Conservation (phyloP, 2,329 filamentous ascomycete genomes). For the Penicillium occitanis region DNA sequence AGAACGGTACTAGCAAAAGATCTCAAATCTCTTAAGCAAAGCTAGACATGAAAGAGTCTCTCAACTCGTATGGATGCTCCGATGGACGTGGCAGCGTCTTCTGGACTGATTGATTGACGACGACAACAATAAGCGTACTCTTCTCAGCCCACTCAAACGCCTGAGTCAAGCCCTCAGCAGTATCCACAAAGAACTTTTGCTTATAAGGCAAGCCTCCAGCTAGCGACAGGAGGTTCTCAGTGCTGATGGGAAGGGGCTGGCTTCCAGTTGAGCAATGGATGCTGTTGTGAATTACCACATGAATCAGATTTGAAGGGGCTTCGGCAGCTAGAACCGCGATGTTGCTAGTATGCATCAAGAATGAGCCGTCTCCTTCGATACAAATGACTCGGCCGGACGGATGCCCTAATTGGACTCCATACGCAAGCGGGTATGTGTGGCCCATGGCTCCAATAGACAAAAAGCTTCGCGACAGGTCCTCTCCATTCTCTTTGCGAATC, state of each 20-base stretch:
- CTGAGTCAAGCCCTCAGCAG: background rate
- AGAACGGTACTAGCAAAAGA: background rate
- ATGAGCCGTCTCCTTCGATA: background rate
- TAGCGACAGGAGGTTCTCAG: background rate
- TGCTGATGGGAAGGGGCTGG: background rate
- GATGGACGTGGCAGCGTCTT: background rate
- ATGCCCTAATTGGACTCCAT: constrained; percentile 2
- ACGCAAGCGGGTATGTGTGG: constrained; percentile 1
- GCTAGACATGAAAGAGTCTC: background rate
- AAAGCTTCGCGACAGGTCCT: background rate
- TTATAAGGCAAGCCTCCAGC: background rate
- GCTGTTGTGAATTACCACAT: background rate
- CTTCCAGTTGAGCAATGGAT: background rate
- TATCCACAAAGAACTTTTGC: constrained; percentile 9
- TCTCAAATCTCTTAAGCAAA: background rate
- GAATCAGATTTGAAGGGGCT: background rate
- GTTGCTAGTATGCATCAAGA: background rate
- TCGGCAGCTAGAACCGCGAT: background rate
- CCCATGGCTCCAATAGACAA: constrained; percentile 10
- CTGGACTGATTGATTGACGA: background rate
- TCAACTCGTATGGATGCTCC: background rate
- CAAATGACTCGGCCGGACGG: background rate
- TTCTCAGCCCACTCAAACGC: background rate
- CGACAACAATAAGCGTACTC: background rate
- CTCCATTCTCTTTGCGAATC: constrained; percentile 8